phyloP scores from a whole-genome alignment of 768 basidiomycete species.

The Macrolepiota dolichaula region DNA sequence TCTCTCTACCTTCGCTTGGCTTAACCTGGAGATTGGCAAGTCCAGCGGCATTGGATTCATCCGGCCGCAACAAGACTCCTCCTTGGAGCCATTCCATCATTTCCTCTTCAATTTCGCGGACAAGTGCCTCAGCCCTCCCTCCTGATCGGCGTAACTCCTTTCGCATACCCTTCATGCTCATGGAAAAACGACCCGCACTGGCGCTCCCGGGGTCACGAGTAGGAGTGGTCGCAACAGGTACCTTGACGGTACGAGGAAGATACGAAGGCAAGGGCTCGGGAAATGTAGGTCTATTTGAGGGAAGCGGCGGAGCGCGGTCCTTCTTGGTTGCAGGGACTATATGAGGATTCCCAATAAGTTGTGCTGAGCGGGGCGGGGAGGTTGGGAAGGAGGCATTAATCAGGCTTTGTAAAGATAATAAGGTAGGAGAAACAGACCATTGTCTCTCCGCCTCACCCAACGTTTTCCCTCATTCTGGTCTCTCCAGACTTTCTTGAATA shows the following conservation, averaged over 20 bases:
- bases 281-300: slow-evolving; percentile 55
- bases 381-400: background rate
- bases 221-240: slow-evolving; percentile 44
- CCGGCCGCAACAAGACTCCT: slow-evolving; percentile 54
- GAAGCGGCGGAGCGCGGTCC: slow-evolving; percentile 48
- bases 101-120: slow-evolving; percentile 64
- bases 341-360: slow-evolving; percentile 71
- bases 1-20: slow-evolving; percentile 32
- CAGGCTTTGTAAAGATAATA: background rate
- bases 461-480: slow-evolving; percentile 76
- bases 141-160: slow-evolving; percentile 61
- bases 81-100: slow-evolving; percentile 63
- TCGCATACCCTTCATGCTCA: slow-evolving; percentile 74
- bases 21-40: slow-evolving; percentile 18
- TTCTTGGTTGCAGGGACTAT: slow-evolving; percentile 56
- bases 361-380: slow-evolving; percentile 40
- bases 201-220: slow-evolving; percentile 49
- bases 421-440: slow-evolving; percentile 43
- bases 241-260: slow-evolving; percentile 55
- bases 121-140: slow-evolving; percentile 56
- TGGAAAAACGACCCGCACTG: slow-evolving; percentile 71
- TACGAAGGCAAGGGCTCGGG: slow-evolving; percentile 73
- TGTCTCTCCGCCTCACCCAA: slow-evolving; percentile 73
- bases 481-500: slow-evolving; percentile 39
- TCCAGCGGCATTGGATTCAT: slow-evolving; percentile 19